Evolutionary conservation across 2,329 filamentous ascomycete genomes (phyloP).

Genomic region (Talaromyces sp.): DNA sequence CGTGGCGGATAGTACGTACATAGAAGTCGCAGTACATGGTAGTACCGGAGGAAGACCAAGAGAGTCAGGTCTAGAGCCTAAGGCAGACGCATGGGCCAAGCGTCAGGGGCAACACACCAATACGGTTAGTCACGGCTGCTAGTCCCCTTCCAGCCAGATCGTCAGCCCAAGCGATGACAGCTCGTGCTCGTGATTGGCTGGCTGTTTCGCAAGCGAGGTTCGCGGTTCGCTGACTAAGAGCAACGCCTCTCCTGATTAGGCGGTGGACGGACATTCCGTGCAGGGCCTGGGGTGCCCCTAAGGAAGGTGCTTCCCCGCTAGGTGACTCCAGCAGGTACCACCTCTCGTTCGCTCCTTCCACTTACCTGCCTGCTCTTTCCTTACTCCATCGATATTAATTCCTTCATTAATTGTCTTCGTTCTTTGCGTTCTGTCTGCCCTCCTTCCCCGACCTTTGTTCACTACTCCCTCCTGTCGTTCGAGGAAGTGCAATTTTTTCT

Average conservation of each 20-base stretch:
- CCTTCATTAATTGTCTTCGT: neutral
- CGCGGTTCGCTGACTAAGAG: neutral
- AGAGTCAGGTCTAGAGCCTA: no score
- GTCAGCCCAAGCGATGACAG: neutral
- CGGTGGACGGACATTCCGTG: neutral
- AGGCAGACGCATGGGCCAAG: neutral
- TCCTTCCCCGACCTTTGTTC: neutral
- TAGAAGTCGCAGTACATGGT: neutral
- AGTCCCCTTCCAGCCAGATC: neutral
- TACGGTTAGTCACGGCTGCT: neutral
- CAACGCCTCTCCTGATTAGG: neutral
- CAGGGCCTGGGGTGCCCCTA: neutral
- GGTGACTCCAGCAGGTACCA: neutral
- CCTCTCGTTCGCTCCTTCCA: neutral
- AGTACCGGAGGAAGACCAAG: neutral
- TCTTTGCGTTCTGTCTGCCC: neutral
- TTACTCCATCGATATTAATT: neutral
- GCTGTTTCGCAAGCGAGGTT: neutral
- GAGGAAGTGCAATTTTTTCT: neutral
- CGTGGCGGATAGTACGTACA: neutral
- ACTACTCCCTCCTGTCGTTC: neutral
- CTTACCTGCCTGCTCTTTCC: neutral
- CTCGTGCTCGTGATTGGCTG: neutral
- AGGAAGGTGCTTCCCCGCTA: slow-evolving; percentile 1
- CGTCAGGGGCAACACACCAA: neutral